Conservation (phyloP, 768 basidiomycete genomes). For the Sporobolomyces pararoseus region DNA sequence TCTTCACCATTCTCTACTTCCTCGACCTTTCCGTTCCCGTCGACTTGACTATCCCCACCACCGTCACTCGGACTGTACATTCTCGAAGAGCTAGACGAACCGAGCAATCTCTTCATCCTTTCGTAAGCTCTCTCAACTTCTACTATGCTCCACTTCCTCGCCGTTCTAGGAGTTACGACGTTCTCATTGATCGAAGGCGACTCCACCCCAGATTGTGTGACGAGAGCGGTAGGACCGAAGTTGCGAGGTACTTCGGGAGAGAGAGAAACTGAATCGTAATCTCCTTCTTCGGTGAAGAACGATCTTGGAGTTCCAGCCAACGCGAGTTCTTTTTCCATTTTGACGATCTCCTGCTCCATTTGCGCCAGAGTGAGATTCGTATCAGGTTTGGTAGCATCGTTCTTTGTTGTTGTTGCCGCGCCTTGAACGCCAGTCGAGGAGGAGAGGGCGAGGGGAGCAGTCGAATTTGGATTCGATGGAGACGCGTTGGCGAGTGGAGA, state of each 20-base stretch:
- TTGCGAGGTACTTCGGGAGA: background rate
- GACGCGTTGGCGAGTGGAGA: background rate
- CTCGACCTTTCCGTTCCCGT: background rate
- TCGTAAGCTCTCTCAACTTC: conserved; percentile 41
- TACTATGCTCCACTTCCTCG: conserved; percentile 32
- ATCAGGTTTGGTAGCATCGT: no score
- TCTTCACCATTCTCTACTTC: background rate
- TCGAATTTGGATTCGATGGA: background rate
- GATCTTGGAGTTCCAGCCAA: background rate
- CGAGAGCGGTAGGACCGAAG: no score
- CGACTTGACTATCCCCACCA: background rate
- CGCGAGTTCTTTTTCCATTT: conserved; percentile 30
- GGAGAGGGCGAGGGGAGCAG: background rate
- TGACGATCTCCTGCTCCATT: conserved; percentile 37
- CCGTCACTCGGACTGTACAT: background rate
- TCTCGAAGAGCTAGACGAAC: conserved; percentile 4
- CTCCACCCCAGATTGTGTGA: no score
- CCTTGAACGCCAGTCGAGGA: background rate
- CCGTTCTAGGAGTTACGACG: conserved; percentile 29
- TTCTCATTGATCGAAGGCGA: background rate
- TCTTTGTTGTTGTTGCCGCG: background rate
- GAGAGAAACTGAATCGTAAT: background rate
- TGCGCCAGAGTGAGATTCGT: conserved; percentile 24
- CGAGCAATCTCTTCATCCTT: conserved; percentile 34
- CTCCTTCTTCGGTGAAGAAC: conserved; percentile 14